Conservation (phyloP, 1,284 basidiomycete genomes). For the Bondarzewia mesenterica region DNA sequence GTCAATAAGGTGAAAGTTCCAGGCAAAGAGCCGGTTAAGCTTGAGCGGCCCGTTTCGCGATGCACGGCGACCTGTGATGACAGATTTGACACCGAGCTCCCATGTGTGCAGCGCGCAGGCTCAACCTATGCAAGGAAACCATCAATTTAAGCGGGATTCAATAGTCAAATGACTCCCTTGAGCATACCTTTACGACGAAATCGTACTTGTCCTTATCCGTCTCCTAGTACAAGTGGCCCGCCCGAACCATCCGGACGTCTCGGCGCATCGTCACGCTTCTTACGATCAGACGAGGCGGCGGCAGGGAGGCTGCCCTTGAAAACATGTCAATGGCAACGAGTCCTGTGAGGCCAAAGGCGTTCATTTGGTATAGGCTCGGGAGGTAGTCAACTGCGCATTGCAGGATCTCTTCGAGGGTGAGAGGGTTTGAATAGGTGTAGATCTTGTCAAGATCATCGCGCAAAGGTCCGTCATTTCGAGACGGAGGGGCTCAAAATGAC, state of each 20-base stretch:
- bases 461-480: too few species aligned
- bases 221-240: slow-evolving; percentile 89
- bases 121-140: slow-evolving; percentile 74
- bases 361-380: slow-evolving; percentile 82
- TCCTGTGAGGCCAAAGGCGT: slow-evolving; percentile 90
- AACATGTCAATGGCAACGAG: slow-evolving; percentile 91
- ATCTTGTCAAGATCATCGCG: slow-evolving; percentile 59
- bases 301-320: slow-evolving; percentile 58
- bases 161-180: too few species aligned
- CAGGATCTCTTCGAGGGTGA: slow-evolving; percentile 78
- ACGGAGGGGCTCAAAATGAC: too few species aligned
- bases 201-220: slow-evolving; percentile 86
- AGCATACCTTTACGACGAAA: slow-evolving; percentile 82
- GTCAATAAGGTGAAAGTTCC: too few species aligned
- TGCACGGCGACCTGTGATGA: slow-evolving; percentile 90
- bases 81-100: slow-evolving; percentile 73
- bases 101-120: slow-evolving; percentile 86
- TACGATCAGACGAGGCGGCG: slow-evolving; percentile 81
- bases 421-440: slow-evolving; percentile 65
- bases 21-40: slow-evolving; percentile 89
- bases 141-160: too few species aligned
- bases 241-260: slow-evolving; percentile 85
- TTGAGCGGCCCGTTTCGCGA: slow-evolving; percentile 94
- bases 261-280: slow-evolving; percentile 96
- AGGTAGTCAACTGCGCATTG: slow-evolving; percentile 77